A percentile compares a stretch with the other conserved stretches of the same genome.
Evolutionary conservation across 2,329 filamentous ascomycete species (phyloP).

Genomic region (Cladobotryum protrusum): DNA sequence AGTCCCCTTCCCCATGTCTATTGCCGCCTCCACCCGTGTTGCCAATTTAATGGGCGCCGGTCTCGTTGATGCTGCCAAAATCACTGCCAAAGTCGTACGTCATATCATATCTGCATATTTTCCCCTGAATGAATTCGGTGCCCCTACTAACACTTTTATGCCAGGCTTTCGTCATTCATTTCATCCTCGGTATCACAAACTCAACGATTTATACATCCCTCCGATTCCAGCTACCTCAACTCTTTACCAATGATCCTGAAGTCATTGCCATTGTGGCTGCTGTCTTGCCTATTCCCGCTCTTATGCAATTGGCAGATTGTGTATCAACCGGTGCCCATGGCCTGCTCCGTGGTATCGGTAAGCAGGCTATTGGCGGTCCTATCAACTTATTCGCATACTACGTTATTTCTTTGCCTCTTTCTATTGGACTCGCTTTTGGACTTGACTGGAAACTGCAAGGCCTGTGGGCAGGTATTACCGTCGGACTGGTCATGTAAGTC

Average conservation of each 20-base stretch:
- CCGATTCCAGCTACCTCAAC: constrained; percentile 64
- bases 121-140: too few relatives aligned
- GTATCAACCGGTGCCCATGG: constrained; percentile 75
- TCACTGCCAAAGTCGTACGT: constrained; percentile 67
- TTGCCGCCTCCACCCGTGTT: constrained; percentile 80
- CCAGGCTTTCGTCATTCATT: constrained; percentile 54
- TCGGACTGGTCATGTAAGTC: constrained; percentile 60
- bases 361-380: constrained; percentile 85
- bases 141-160: background rate
- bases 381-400: constrained; percentile 86
- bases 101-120: constrained; percentile 6
- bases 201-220: constrained; percentile 61
- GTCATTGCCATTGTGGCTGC: constrained; percentile 62
- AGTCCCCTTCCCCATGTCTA: constrained; percentile 84
- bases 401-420: constrained; percentile 74
- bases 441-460: constrained; percentile 71
- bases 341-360: constrained; percentile 77
- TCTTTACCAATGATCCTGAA: constrained; percentile 70
- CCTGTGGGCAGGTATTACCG: constrained; percentile 71
- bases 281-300: constrained; percentile 73
- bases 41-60: constrained; percentile 89
- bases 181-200: constrained; percentile 73
- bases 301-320: constrained; percentile 87
- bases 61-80: constrained; percentile 72
- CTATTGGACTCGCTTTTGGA: constrained; percentile 70